phyloP scores from a whole-genome alignment of 345 rosid species.

The Aethionema arabicum region DNA sequence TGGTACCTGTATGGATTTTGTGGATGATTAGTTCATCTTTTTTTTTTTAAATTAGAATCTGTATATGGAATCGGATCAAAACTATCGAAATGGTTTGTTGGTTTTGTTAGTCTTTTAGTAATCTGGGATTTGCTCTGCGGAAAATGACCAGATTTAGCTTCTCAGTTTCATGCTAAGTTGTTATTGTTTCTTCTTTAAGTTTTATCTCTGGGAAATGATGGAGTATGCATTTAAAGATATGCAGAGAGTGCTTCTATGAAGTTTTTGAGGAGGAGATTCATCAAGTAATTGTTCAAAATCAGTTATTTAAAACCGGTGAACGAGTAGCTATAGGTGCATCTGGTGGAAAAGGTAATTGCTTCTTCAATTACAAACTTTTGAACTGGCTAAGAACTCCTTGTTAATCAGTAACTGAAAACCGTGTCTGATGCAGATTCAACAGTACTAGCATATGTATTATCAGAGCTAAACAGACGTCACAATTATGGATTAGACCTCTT shows the following conservation, averaged over 20 bases:
- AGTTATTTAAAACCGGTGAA: constrained; percentile 72
- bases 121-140: background rate
- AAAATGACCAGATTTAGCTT: background rate
- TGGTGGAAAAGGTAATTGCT: constrained; percentile 76
- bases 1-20: background rate
- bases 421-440: constrained; percentile 68
- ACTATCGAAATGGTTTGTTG: background rate
- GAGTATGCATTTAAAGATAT: constrained; percentile 49
- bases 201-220: background rate
- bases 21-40: background rate
- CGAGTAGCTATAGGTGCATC: constrained; percentile 91
- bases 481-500: constrained; percentile 74
- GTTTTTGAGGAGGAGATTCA: constrained; percentile 90
- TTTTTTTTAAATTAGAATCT: background rate
- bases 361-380: background rate
- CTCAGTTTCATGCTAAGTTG: background rate
- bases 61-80: background rate
- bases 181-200: background rate
- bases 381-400: background rate
- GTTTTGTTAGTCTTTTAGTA: background rate
- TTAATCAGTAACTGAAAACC: background rate
- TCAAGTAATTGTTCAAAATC: constrained; percentile 61
- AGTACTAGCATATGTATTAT: constrained; percentile 75
- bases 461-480: constrained; percentile 73
- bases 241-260: constrained; percentile 80